phyloP scores from a whole-genome alignment of 2,329 filamentous ascomycete species.

The Microdochium bolleyi region DNA sequence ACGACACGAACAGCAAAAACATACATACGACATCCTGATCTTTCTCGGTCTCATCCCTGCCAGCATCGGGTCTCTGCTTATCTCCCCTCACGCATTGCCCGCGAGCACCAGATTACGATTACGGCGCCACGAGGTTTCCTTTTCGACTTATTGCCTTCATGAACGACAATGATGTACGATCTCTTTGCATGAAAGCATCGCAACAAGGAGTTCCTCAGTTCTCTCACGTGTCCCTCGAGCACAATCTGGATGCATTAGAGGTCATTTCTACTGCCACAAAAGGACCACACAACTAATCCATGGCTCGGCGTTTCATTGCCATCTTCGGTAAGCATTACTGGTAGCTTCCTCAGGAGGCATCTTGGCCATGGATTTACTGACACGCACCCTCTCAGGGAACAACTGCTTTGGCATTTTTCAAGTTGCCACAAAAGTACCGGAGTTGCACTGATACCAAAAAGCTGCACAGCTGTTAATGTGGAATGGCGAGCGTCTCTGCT shows the following conservation, averaged over 20 bases:
- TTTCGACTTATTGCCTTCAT: neutral
- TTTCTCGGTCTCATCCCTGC: neutral
- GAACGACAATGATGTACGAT: neutral
- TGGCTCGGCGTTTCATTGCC: conserved; percentile 8
- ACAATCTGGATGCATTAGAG: conserved; percentile 13
- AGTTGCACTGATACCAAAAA: conserved; percentile 1
- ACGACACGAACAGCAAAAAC: too few relatives aligned
- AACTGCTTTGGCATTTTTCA: neutral
- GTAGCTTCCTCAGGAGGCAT: too few relatives aligned
- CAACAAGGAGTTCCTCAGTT: neutral
- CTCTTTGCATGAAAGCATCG: neutral
- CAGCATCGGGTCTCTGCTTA: neutral
- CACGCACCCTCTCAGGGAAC: too few relatives aligned
- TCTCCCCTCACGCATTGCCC: too few relatives aligned
- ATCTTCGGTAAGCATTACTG: conserved; percentile 8
- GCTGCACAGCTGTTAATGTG: neutral
- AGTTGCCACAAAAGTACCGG: conserved; percentile 9
- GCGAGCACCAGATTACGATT: neutral
- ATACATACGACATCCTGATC: neutral
- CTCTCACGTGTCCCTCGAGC: conserved; percentile 1
- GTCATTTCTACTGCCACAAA: conserved; percentile 7
- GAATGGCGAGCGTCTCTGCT: neutral
- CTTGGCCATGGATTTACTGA: too few relatives aligned
- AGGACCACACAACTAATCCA: neutral
- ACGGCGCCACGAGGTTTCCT: neutral